phyloP scores from a whole-genome alignment of 2,329 filamentous ascomycete genomes.

The Phaeoacremonium minimum region DNA sequence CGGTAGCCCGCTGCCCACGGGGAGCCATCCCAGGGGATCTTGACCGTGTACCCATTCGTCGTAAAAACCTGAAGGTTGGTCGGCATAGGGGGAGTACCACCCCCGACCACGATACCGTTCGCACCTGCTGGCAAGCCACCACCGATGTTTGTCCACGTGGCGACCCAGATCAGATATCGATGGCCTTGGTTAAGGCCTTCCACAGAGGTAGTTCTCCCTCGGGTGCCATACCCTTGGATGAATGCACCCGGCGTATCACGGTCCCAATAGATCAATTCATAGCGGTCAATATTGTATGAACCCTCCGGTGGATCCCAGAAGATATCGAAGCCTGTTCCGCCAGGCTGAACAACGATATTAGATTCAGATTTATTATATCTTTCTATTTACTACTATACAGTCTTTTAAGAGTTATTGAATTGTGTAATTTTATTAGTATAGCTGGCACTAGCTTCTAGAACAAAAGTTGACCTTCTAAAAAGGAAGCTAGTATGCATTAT shows the following conservation, averaged over 20 bases:
- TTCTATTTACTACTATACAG: too few species aligned
- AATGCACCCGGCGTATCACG: background rate
- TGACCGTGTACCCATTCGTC: background rate
- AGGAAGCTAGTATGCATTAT: too few species aligned
- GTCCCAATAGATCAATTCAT: constrained; percentile 1
- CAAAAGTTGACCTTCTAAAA: too few species aligned
- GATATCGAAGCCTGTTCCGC: background rate
- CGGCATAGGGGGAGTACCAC: background rate
- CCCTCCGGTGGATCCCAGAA: background rate
- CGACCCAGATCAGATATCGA: background rate
- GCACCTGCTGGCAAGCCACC: background rate
- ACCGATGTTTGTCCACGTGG: constrained; percentile 1
- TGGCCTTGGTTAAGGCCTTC: constrained; percentile 1
- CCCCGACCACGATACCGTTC: background rate
- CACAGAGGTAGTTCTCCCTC: background rate
- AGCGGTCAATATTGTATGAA: background rate
- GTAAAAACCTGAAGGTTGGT: background rate
- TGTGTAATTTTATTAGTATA: too few species aligned
- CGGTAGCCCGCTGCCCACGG: background rate
- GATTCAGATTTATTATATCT: too few species aligned
- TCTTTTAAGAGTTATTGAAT: too few species aligned
- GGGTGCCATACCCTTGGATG: background rate
- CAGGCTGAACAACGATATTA: background rate
- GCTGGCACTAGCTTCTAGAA: too few species aligned
- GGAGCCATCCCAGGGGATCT: background rate